A percentile compares a stretch with the other conserved stretches of the same genome.
Evolutionary conservation across 176 grass and related monocot species (phyloP).

Genomic region (Oryza punctata): DNA sequence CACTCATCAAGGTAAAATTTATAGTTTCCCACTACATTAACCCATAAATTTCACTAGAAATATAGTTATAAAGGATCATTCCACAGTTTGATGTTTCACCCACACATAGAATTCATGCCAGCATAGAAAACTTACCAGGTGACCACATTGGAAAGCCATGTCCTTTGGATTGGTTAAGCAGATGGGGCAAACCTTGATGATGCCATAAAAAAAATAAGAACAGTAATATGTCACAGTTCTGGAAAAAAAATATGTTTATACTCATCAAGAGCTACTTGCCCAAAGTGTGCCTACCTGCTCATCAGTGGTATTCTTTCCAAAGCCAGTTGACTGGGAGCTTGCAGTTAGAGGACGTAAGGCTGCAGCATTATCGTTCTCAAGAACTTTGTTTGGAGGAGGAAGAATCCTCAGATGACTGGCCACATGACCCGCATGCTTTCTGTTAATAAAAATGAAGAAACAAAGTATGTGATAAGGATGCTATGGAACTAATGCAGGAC

Average conservation of each 20-base stretch:
- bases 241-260: neutral
- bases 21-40: neutral
- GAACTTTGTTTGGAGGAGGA: slow-evolving; percentile 70
- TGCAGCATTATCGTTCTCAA: slow-evolving; percentile 64
- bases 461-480: neutral
- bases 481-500: slow-evolving; percentile 14
- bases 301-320: slow-evolving; percentile 34
- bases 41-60: neutral
- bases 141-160: slow-evolving; percentile 95
- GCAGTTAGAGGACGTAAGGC: slow-evolving; percentile 34
- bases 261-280: neutral
- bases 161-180: slow-evolving; percentile 93
- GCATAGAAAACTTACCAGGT: slow-evolving; percentile 65
- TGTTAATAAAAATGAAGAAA: slow-evolving; percentile 30
- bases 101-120: neutral
- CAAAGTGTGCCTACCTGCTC: slow-evolving; percentile 57
- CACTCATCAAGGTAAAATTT: neutral
- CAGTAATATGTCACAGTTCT: neutral
- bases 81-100: neutral
- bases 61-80: slow-evolving; percentile 11
- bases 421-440: slow-evolving; percentile 40
- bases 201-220: slow-evolving; percentile 26
- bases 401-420: slow-evolving; percentile 54
- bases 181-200: slow-evolving; percentile 80
- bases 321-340: slow-evolving; percentile 26